phyloP scores from a whole-genome alignment of 768 basidiomycete species.

The Porpolomopsis calyptriformis region DNA sequence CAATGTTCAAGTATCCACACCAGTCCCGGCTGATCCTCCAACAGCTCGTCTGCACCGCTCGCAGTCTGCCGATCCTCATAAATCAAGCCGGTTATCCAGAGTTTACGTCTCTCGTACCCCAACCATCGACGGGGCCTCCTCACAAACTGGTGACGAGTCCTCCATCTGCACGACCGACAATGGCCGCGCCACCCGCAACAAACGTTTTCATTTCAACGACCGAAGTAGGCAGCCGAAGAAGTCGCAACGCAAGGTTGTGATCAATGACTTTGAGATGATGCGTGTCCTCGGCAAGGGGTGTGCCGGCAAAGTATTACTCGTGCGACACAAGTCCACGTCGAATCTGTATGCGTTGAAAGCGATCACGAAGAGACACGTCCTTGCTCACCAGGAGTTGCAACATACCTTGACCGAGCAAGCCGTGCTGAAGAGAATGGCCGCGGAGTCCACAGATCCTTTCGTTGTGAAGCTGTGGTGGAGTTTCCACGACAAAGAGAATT shows the following conservation, averaged over 20 bases:
- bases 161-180: conserved; percentile 51
- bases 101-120: conserved; percentile 44
- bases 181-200: conserved; percentile 35
- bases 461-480: conserved; percentile 95
- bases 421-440: conserved; percentile 89
- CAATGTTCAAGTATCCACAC: conserved; percentile 21
- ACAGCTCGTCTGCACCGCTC: conserved; percentile 56
- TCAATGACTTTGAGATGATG: conserved; percentile 96
- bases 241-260: conserved; percentile 62
- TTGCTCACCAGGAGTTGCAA: conserved; percentile 92
- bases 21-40: conserved; percentile 25
- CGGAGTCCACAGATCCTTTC: conserved; percentile 81
- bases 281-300: conserved; percentile 95
- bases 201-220: conserved; percentile 31
- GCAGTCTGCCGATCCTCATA: conserved; percentile 73
- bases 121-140: conserved; percentile 40
- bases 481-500: conserved; percentile 95
- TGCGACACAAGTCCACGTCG: conserved; percentile 61
- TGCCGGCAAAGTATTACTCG: conserved; percentile 92
- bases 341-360: conserved; percentile 91
- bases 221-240: conserved; percentile 42
- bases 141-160: conserved; percentile 60
- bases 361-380: conserved; percentile 93
- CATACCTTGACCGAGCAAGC: conserved; percentile 96
- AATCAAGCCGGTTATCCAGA: conserved; percentile 46